Conservation (phyloP, 2,329 filamentous ascomycete species). For the Beauveria scarabaeidicola region DNA sequence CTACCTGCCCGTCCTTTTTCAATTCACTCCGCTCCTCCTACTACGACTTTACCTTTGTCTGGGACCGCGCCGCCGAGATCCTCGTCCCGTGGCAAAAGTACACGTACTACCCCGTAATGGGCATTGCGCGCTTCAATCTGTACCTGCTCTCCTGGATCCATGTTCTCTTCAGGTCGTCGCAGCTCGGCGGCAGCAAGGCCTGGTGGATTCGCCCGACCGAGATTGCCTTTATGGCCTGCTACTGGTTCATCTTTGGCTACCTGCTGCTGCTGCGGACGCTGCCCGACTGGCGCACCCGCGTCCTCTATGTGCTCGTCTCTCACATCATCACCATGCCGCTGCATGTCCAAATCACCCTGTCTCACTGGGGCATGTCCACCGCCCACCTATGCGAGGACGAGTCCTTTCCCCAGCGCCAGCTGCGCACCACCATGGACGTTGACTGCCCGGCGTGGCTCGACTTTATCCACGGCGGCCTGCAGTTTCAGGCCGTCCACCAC, state of each 20-base stretch:
- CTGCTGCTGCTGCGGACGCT: slow-evolving; percentile 52
- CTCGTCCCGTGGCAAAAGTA: slow-evolving; percentile 54
- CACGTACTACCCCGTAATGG: slow-evolving; percentile 61
- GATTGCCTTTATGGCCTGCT: slow-evolving; percentile 52
- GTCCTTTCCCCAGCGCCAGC: slow-evolving; percentile 60
- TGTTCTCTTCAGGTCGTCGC: slow-evolving; percentile 48
- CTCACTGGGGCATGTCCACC: slow-evolving; percentile 65
- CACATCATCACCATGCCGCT: slow-evolving; percentile 60
- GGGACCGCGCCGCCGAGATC: slow-evolving; percentile 52
- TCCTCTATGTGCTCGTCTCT: slow-evolving; percentile 54
- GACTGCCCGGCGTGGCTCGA: slow-evolving; percentile 65
- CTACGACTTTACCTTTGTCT: slow-evolving; percentile 56
- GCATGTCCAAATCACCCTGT: slow-evolving; percentile 64
- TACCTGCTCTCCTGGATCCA: slow-evolving; percentile 61
- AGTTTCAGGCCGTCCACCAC: slow-evolving; percentile 66
- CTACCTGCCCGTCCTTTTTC: slow-evolving; percentile 58
- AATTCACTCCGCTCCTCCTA: slow-evolving; percentile 54
- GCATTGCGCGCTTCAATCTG: slow-evolving; percentile 63
- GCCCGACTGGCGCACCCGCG: slow-evolving; percentile 47
- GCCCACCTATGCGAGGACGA: slow-evolving; percentile 55
- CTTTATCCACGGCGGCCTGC: slow-evolving; percentile 62
- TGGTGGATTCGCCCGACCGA: slow-evolving; percentile 63
- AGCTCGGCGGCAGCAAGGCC: slow-evolving; percentile 47
- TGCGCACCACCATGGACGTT: slow-evolving; percentile 66
- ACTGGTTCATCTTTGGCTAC: slow-evolving; percentile 63